These are phyloP conservation scores for Pythium dissimile DNA, from an alignment of 352 stramenopile genomes.

Conservation along the genomic window DNA sequence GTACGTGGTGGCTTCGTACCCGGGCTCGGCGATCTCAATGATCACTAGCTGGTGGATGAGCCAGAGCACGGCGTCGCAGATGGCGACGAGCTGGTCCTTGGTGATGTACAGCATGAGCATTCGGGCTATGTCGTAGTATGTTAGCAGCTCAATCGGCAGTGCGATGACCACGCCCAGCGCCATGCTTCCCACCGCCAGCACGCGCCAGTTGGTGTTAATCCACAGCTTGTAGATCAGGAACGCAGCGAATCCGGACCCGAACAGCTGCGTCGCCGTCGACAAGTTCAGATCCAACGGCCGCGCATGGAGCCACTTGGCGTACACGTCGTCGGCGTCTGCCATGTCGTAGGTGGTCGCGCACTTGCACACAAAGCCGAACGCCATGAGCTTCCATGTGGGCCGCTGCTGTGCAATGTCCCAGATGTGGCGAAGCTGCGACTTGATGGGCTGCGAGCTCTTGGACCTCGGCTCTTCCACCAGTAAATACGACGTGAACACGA, in stretches of 20 bases:
- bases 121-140: constrained; percentile 10
- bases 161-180: constrained; percentile 7
- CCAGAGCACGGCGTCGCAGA: constrained; percentile 2
- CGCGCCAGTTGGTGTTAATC: constrained; percentile 24
- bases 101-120: constrained; percentile 10
- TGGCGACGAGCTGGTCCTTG: constrained; percentile 1
- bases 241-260: neutral
- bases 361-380: constrained; percentile 14
- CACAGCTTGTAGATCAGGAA: constrained; percentile 1
- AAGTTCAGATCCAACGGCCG: neutral
- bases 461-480: constrained; percentile 7
- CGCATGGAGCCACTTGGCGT: neutral
- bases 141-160: constrained; percentile 5
- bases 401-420: constrained; percentile 11
- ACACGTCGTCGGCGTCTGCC: neutral
- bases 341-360: neutral
- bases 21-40: constrained; percentile 18
- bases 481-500: constrained; percentile 10
- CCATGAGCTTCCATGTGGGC: constrained; percentile 13
- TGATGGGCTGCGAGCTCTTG: neutral
- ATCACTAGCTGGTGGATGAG: constrained; percentile 9
- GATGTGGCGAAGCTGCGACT: constrained; percentile 5
- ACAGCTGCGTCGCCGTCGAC: neutral
- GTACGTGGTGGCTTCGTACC: constrained; percentile 21
- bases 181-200: neutral